Evolutionary conservation across 192 early-diverging fungal genomes (phyloP), one percentile per base, ranked within the genome.

Genomic region (Bifiguratus adelaidae): DNA sequence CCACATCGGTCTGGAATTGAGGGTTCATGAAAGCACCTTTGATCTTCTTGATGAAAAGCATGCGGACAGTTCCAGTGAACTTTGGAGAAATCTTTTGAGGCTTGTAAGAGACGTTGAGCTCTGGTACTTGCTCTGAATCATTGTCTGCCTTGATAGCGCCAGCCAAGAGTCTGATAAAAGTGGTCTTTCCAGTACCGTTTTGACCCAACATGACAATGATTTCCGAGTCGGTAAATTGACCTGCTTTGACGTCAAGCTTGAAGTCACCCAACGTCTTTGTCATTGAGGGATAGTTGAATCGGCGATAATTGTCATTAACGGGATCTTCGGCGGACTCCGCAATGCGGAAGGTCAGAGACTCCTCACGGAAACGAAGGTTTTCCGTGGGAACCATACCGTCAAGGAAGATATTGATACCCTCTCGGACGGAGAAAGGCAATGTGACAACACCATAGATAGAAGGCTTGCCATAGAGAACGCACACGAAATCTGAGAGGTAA

Each of bases 321-420:
- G 55, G 53, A 35, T 94, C 91, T 43, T 90, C 83, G 6, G 89
- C 87, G 42, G 81, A 83, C 67, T 95, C 95, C n/a, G 82, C 85
- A 18, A 97, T 61, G 42, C 80, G 77, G 85, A 97, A 97, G 21
- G 86, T 81, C 59, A 97, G 80, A 48, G 80, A 81, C 66, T 93
- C 95, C 33, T 95, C 83, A 74, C 92, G 86, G 86, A 97, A 95
- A 56, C 95, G 88, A 77, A 97, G 76, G 82, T 97, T 97, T 64
- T 97, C 92, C 9, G 95, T 95, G 50, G 91, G 95, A 24, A 97
- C 87, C 63, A 78, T 88, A 56, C 95, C 95, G 48, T 91, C 90
- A 62, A 95, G 74, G 82, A 97, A 97, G 49, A 95, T 86, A 65
- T 97, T 97, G 79, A 97, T 95, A 59, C 92, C 94, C 73, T 97